Evolutionary conservation across 495 filamentous ascomycete species (phyloP), one percentile per base, ranked within the genome.

Genomic region (Penicillium parvum): DNA sequence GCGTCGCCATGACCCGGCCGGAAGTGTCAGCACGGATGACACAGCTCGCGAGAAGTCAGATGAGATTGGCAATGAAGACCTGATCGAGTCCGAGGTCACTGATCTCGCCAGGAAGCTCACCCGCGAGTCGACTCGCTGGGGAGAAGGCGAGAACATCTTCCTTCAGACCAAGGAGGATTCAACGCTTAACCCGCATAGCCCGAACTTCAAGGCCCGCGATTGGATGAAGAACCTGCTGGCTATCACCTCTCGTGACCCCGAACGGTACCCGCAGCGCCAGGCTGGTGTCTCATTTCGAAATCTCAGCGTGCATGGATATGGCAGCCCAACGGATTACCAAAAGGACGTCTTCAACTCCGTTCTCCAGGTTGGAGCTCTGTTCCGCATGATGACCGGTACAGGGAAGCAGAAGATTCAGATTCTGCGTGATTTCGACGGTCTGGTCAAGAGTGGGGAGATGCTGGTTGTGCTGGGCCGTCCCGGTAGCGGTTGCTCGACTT

Each of bases 381-480:
- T 72, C 19, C 71, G 69, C 34, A 47, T 52, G 22, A 14, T 74
- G 4, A 55, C 65, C 34, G 74, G 74, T 12, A 60, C 65, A 19
- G 69, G 71, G 5, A 71, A 76, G 58, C 64, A 78, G 27, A 74
- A 77, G 57, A 82, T 84, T 58, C 63, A 86, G 25, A 90, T 91
- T 42, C 67, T 92, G 21, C 77, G 77, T 20, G 65, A 79, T 21
- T 87, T 90, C 52, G 82, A 86, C 38, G 88, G 86, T 1, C 55
- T 90, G 5, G 71, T 91, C 2, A 76, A 77, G 49, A 79, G 76
- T 17, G 87, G 88, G 10, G 87, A 92, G 66, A 88, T 88, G 82
- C 67, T 92, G 28, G 71, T 91, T 12, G 86, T 91, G 1, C 72
- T 91, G 15, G 88, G 86, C 12, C 78, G 82, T 16, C 88, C 87